Percentiles rank a stretch among this genome's conserved stretches.
phyloP scores from a whole-genome alignment of 2,329 filamentous ascomycete species.

The Macroventuria anomochaeta region DNA sequence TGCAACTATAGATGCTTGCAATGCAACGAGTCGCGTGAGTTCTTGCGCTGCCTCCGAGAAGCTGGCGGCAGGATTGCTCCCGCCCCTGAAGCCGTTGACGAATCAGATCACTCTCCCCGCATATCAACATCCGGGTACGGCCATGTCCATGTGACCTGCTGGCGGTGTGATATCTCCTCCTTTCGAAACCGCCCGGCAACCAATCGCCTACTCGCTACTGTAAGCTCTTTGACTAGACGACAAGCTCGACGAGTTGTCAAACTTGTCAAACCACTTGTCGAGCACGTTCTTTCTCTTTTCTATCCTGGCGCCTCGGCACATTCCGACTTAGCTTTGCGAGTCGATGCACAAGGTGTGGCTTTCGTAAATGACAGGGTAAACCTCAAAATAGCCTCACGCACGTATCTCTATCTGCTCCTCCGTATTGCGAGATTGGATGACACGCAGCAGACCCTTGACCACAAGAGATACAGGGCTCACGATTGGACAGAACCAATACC shows the following conservation, averaged over 20 bases:
- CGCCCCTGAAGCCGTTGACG: constrained; percentile 35
- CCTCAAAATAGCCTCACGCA: constrained; percentile 19
- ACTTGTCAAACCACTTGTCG: constrained; percentile 8
- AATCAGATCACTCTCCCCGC: constrained; percentile 36
- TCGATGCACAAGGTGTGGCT: constrained; percentile 10
- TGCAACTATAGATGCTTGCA: constrained; percentile 12
- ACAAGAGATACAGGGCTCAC: constrained; percentile 2
- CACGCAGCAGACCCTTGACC: constrained; percentile 32
- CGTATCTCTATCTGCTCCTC: constrained; percentile 18
- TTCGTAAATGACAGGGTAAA: constrained; percentile 11
- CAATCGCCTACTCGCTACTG: constrained; percentile 27
- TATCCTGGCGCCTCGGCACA: constrained; percentile 8
- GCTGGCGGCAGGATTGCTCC: constrained; percentile 24
- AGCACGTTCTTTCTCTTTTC: constrained; percentile 10
- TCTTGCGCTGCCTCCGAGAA: constrained; percentile 38
- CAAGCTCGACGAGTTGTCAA: constrained; percentile 11
- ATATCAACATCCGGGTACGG: constrained; percentile 22
- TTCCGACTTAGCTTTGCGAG: constrained; percentile 9
- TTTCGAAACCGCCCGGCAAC: constrained; percentile 13
- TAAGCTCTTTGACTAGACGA: constrained; percentile 1
- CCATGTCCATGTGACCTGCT: constrained; percentile 40
- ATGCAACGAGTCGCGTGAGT: constrained; percentile 39
- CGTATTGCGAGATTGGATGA: constrained; percentile 31
- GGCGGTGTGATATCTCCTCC: constrained; percentile 42
- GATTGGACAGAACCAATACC: constrained; percentile 13